phyloP scores from a whole-genome alignment of 2,329 filamentous ascomycete species.

The Microsporum ferrugineum region DNA sequence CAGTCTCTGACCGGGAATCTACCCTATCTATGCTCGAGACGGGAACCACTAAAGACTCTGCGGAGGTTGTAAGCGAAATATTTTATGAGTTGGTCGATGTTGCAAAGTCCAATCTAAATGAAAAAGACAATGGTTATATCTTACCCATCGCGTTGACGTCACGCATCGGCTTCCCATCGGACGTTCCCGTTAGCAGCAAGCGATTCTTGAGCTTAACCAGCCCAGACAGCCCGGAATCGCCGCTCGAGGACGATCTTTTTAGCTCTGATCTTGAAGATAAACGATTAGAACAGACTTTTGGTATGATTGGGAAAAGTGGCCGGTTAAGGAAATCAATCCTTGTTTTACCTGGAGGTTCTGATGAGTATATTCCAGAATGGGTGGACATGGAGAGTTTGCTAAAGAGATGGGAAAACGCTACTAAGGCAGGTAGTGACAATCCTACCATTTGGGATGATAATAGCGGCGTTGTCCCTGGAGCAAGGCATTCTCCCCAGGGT shows the following conservation, averaged over 20 bases:
- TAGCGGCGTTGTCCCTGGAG: constrained; percentile 39
- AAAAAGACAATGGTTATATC: constrained; percentile 19
- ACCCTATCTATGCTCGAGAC: constrained; percentile 29
- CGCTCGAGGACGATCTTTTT: constrained; percentile 77
- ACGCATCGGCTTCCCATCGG: constrained; percentile 22
- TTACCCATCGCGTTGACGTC: constrained; percentile 27
- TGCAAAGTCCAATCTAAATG: constrained; percentile 20
- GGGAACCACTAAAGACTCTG: constrained; percentile 11
- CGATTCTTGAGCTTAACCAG: constrained; percentile 48
- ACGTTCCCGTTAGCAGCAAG: constrained; percentile 43
- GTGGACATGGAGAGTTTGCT: constrained; percentile 37
- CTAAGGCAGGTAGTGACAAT: constrained; percentile 23
- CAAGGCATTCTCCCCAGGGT: constrained; percentile 40
- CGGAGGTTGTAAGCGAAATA: constrained; percentile 14
- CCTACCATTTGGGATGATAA: constrained; percentile 37
- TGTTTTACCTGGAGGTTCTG: constrained; percentile 37
- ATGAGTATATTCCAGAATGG: constrained; percentile 35
- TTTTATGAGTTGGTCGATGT: constrained; percentile 27
- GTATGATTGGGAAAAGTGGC: constrained; percentile 32
- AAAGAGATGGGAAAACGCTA: constrained; percentile 33
- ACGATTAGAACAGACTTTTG: constrained; percentile 53
- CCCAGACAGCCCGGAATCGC: constrained; percentile 40
- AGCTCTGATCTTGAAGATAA: constrained; percentile 60
- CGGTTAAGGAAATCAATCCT: constrained; percentile 31
- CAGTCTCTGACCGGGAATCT: constrained; percentile 63